phyloP scores from a whole-genome alignment of 331 rosid genomes.

The Telfairia occidentalis region DNA sequence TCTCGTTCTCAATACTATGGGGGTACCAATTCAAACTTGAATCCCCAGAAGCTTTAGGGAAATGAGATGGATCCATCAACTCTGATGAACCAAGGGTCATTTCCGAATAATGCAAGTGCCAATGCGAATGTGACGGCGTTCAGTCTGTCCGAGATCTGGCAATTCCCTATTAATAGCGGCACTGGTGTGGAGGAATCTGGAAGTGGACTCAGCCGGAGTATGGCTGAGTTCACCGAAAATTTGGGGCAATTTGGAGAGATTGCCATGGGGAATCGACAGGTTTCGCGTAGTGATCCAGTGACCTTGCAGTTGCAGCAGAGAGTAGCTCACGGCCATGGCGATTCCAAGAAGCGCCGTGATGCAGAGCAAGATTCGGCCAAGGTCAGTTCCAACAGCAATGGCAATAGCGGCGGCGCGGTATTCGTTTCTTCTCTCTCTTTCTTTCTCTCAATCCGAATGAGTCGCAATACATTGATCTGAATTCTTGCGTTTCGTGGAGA shows the following conservation, averaged over 20 bases:
- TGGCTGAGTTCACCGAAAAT: conserved; percentile 29
- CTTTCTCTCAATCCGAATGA: not conserved
- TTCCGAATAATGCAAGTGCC: conserved; percentile 22
- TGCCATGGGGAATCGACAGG: conserved; percentile 29
- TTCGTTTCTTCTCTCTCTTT: conserved; percentile 6
- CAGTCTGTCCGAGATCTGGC: conserved; percentile 75
- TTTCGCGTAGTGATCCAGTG: conserved; percentile 21
- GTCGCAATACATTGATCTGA: not conserved
- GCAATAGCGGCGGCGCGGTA: conserved; percentile 41
- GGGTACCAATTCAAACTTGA: not conserved
- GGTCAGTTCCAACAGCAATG: conserved; percentile 40
- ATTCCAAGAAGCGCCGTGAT: conserved; percentile 37
- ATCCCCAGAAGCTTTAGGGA: not conserved
- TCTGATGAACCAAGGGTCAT: conserved; percentile 36
- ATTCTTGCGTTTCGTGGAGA: no score
- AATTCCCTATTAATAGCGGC: conserved; percentile 34
- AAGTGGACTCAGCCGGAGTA: conserved; percentile 39
- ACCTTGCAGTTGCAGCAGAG: conserved; percentile 24
- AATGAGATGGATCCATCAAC: conserved; percentile 63
- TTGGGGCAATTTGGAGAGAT: conserved; percentile 37
- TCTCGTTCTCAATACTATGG: not conserved
- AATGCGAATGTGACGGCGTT: conserved; percentile 37
- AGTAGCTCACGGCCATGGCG: conserved; percentile 4
- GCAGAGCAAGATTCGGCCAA: conserved; percentile 40
- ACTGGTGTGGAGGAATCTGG: conserved; percentile 16